These are phyloP conservation scores for Tilletia walkeri DNA, from an alignment of 1,284 basidiomycete genomes.

Conservation along the genomic window DNA sequence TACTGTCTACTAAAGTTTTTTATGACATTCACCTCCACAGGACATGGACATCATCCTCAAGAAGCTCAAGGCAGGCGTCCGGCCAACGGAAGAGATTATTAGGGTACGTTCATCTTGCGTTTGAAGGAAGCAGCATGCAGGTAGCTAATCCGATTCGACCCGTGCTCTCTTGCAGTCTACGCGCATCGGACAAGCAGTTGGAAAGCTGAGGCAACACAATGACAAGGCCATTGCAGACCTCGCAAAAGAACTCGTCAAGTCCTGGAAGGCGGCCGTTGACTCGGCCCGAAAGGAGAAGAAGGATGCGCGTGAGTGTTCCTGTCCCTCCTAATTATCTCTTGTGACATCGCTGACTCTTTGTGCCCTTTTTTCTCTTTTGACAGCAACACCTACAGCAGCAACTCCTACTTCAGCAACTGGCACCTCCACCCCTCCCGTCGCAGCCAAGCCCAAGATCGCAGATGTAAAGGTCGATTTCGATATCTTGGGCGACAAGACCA, in stretches of 20 bases:
- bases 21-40: conserved; percentile 58
- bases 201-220: conserved; percentile 76
- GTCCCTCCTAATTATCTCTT: background rate
- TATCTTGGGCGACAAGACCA: conserved; percentile 62
- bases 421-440: conserved; percentile 25
- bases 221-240: conserved; percentile 73
- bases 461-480: conserved; percentile 45
- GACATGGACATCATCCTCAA: conserved; percentile 71
- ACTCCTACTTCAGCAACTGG: conserved; percentile 34
- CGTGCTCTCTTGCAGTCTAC: conserved; percentile 29
- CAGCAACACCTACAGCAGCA: conserved; percentile 28
- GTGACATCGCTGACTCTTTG: background rate
- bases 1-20: background rate
- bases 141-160: background rate
- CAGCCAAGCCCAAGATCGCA: conserved; percentile 19
- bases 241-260: conserved; percentile 83
- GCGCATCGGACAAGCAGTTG: conserved; percentile 82
- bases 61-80: conserved; percentile 72
- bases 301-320: conserved; percentile 34
- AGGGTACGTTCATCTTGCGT: conserved; percentile 59
- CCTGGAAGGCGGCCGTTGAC: conserved; percentile 51
- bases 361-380: conserved; percentile 15
- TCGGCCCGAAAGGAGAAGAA: conserved; percentile 59
- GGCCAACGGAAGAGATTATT: conserved; percentile 80
- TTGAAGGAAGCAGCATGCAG: background rate